Evolutionary conservation across 805 yeast species (phyloP), one percentile per base, ranked within the genome.

Genomic region (Hanseniaspora occidentalis): DNA sequence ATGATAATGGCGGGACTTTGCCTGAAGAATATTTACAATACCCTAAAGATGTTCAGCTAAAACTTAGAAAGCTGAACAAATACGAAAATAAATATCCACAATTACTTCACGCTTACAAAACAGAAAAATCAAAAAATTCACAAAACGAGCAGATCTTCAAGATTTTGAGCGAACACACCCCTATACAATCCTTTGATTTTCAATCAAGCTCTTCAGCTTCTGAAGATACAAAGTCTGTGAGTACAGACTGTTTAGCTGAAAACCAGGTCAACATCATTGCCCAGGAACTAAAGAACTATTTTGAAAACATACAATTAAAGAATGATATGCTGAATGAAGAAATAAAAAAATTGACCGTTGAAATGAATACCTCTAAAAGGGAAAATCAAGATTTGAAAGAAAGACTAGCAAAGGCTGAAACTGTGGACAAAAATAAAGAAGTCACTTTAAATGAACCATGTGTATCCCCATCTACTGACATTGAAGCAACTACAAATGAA

Each of bases 71-170:
- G 62, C 84, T 82, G 52, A 75, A 70, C 42, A 86, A 85, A 56
- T 89, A 88, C 57, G 97, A 89, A 57, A 81, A 80, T 38, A 86
- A 85, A 57, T 89, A 92, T 54, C 98, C 98, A 0, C 63, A 76
- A 34, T 64, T 89, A 13, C 68, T 86, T 38, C 80, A 80, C 35
- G 96, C 97, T 0, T 92, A 84, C 62, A 83, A 85, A 53, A 38
- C 29, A 1, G 96, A 88, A 56, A 84, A 82, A 61, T 65, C 70
- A 38, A 81, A 78, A 50, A 64, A 70, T 1, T 78, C 72, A 36
- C 66, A 79, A 35, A 70, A 86, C 7, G 64, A 54, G 4, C 52
- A 63, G 0, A 80, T 88, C 49, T 96, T 85, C 53, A 74, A 65
- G 42, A 71, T 81, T 11, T 61, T 89, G 44, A 67, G 73, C 39